Evolutionary conservation across 2,329 filamentous ascomycete species (phyloP), one percentile per base, ranked within the genome.

Genomic region (Epichloe glyceriae): DNA sequence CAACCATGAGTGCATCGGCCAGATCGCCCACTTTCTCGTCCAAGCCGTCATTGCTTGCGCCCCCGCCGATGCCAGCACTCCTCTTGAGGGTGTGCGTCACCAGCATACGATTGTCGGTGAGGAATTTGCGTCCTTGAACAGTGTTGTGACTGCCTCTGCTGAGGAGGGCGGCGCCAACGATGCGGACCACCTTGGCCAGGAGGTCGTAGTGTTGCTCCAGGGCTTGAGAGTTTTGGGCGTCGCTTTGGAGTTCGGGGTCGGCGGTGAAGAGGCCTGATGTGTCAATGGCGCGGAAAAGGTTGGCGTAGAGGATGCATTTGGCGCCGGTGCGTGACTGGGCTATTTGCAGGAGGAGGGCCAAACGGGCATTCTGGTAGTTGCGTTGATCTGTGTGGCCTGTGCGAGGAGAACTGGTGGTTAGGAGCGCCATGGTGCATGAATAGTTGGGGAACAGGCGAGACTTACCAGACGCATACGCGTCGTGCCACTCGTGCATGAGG

Each of bases 71-170:
- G 46, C 86, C 86, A 0, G 87, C 87, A 58, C 86, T 87, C 57
- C 89, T 78, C 72, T 98, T 98, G 61, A 98, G 86, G 19, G 95
- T 83, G 44, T 89, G 86, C 56, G 93, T 81, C 60, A 97, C 87
- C 51, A 90, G 81, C 65, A 84, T 81, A 54, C 91, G 78, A 65
- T 95, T 88, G 56, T 93, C 85, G 5, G 78, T 76, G 53, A 98
- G 72, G 68, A 98, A 98, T 37, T 75, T 75, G 51, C 86, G 80
- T 1, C 85, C 89, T 62, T 90, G 86, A 40, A 83, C 76, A 40
- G 90, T 79, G 64, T 95, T 95, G 60, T 94, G 85, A 17, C 84
- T 75, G 0, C 91, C 91, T 45, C 88, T 80, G 55, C 83, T 85
- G 46, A 96, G 76, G 14, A 96, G 80, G 1, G 88, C 85, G 4